These are phyloP conservation scores for Eucalyptus viminalis DNA, from an alignment of 345 rosid genomes.

Conservation along the genomic window DNA sequence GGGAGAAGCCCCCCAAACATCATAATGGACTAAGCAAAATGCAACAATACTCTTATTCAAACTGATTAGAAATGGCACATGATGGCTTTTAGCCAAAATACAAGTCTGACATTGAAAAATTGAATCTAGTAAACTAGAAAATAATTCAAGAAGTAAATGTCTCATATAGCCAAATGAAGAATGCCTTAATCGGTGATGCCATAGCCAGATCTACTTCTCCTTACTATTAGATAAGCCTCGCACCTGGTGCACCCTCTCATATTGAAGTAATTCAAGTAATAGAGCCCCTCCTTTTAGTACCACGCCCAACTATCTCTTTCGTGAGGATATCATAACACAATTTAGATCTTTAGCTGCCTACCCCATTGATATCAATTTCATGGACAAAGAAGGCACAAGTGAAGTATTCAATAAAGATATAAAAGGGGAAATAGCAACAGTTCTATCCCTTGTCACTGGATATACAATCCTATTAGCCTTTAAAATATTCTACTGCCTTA, in stretches of 20 bases:
- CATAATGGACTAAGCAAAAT: neutral
- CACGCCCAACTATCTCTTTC: neutral
- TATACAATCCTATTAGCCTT: neutral
- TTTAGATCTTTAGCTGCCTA: neutral
- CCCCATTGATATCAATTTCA: neutral
- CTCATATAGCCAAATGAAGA: neutral
- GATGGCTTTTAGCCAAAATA: neutral
- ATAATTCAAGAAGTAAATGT: neutral
- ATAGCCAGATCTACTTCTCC: neutral
- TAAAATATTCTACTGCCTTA: rapidly evolving
- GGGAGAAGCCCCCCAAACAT: neutral
- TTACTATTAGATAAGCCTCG: neutral
- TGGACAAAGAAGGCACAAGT: neutral
- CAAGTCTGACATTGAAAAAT: neutral
- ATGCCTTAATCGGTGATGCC: neutral
- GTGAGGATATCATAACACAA: neutral
- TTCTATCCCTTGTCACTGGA: neutral
- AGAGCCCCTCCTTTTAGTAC: neutral
- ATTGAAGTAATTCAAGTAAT: neutral
- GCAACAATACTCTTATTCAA: neutral
- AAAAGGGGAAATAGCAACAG: too few relatives aligned
- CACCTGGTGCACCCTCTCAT: rapidly evolving
- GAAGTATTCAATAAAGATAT: neutral
- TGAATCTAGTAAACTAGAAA: neutral
- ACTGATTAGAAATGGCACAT: neutral